Evolutionary conservation across 2,329 filamentous ascomycete genomes (phyloP).

Genomic region (Davidsoniella australis): DNA sequence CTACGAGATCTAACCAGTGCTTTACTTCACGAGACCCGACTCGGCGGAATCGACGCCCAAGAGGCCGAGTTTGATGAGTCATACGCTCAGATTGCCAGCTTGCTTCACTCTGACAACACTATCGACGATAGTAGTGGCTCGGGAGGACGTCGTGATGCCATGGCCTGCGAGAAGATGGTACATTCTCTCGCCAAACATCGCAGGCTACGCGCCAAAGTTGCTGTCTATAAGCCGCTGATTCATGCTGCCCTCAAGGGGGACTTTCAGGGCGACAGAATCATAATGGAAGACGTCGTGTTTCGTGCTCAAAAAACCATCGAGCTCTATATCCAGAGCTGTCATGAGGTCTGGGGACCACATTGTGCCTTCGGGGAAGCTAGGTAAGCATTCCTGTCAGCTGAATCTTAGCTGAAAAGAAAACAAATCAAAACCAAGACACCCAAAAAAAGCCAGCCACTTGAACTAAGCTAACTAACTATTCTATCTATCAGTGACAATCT

Average conservation of each 20-base stretch:
- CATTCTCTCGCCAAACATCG: no score
- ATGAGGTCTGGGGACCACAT: conserved; percentile 2
- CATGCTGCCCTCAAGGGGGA: no score
- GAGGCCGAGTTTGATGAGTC: no score
- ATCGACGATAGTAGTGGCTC: no score
- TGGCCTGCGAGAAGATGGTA: no score
- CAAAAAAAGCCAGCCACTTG: neutral
- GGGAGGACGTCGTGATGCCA: no score
- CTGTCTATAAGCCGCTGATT: no score
- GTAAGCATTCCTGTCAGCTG: neutral
- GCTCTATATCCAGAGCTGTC: neutral
- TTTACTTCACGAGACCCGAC: neutral
- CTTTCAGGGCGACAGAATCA: no score
- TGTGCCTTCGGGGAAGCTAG: neutral
- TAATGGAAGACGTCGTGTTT: neutral
- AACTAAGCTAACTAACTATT: neutral
- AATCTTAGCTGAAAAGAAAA: neutral
- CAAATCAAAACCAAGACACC: neutral
- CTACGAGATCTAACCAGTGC: neutral
- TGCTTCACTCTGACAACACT: no score
- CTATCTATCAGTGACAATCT: conserved; percentile 1
- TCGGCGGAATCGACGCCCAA: no score
- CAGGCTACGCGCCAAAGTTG: no score
- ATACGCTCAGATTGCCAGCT: no score
- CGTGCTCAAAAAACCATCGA: neutral